Percentiles rank a stretch among this genome's conserved stretches.
Evolutionary conservation across 768 basidiomycete genomes (phyloP).

Genomic region (Hysterangium stoloniferum): DNA sequence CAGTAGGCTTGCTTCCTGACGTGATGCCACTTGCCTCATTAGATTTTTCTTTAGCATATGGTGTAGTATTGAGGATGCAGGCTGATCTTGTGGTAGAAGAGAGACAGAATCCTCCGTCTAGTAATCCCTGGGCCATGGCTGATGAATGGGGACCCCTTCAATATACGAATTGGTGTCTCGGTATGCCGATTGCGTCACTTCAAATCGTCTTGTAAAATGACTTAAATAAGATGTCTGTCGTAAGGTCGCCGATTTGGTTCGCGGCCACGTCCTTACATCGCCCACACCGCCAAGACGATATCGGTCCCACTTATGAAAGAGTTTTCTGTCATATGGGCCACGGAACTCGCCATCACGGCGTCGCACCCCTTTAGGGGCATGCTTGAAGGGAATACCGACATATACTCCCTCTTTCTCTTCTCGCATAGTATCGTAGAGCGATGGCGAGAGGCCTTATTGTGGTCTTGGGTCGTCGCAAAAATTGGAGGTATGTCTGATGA

Average conservation of each 20-base stretch:
- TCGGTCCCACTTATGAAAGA: conserved; percentile 17
- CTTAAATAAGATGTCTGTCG: neutral
- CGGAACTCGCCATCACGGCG: conserved; percentile 13
- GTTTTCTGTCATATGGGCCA: conserved; percentile 12
- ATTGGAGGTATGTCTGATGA: conserved; percentile 14
- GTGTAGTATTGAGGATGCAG: conserved; percentile 32
- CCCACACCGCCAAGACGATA: conserved; percentile 19
- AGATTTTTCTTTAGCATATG: conserved; percentile 20
- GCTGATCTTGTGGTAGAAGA: conserved; percentile 23
- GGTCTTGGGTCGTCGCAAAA: conserved; percentile 12
- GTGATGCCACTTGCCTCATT: neutral
- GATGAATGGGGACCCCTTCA: conserved; percentile 35
- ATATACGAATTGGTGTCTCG: conserved; percentile 28
- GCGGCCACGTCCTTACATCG: conserved; percentile 19
- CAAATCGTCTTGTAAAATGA: neutral
- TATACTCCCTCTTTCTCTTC: conserved; percentile 12
- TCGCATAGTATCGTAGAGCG: conserved; percentile 14
- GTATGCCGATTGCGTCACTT: conserved; percentile 14
- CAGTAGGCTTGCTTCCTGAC: neutral
- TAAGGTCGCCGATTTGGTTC: conserved; percentile 19
- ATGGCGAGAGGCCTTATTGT: conserved; percentile 14
- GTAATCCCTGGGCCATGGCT: too few relatives aligned
- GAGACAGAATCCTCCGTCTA: conserved; percentile 16
- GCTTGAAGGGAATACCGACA: conserved; percentile 9
- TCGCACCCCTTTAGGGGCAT: conserved; percentile 12